phyloP scores from a whole-genome alignment of 1,139 yeast genomes.

The Yarrowia galli region DNA sequence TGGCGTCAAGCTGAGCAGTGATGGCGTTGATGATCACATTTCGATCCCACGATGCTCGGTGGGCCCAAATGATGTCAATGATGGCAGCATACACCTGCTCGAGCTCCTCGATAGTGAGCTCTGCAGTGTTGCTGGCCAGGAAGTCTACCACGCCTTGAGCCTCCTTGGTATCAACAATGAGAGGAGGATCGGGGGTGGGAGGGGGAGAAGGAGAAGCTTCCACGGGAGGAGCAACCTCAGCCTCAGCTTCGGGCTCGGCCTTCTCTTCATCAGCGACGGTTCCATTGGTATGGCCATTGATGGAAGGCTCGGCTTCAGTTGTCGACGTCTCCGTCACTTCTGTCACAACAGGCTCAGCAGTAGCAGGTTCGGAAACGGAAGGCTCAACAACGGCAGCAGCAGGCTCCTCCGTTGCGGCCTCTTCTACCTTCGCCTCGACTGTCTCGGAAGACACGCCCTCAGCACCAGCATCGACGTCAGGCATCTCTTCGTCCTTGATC shows the following conservation, averaged over 20 bases:
- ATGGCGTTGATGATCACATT: slow-evolving; percentile 48
- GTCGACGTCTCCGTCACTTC: slow-evolving; percentile 2
- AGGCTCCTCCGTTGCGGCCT: slow-evolving; percentile 18
- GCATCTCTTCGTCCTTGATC: slow-evolving; percentile 37
- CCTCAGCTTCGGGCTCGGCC: neutral
- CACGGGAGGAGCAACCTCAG: neutral
- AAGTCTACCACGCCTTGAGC: slow-evolving; percentile 47
- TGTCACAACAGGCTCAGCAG: slow-evolving; percentile 1
- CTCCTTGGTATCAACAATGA: slow-evolving; percentile 23
- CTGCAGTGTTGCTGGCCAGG: slow-evolving; percentile 56
- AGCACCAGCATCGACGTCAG: neutral
- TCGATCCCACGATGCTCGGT: slow-evolving; percentile 73
- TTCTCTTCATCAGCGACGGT: neutral
- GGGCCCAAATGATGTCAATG: slow-evolving; percentile 78
- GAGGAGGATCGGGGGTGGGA: slow-evolving; percentile 24
- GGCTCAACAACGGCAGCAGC: neutral
- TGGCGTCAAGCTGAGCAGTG: slow-evolving; percentile 16
- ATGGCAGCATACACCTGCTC: slow-evolving; percentile 77
- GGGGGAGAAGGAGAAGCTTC: slow-evolving; percentile 22
- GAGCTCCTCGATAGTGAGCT: slow-evolving; percentile 68
- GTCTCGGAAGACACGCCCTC: neutral
- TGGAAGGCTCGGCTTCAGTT: neutral
- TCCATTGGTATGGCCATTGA: slow-evolving; percentile 10
- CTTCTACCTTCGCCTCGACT: slow-evolving; percentile 4
- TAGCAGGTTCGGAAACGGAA: too few relatives aligned